phyloP scores from a whole-genome alignment of 441 rosid species.

The Bocquillonia castaneifolia region DNA sequence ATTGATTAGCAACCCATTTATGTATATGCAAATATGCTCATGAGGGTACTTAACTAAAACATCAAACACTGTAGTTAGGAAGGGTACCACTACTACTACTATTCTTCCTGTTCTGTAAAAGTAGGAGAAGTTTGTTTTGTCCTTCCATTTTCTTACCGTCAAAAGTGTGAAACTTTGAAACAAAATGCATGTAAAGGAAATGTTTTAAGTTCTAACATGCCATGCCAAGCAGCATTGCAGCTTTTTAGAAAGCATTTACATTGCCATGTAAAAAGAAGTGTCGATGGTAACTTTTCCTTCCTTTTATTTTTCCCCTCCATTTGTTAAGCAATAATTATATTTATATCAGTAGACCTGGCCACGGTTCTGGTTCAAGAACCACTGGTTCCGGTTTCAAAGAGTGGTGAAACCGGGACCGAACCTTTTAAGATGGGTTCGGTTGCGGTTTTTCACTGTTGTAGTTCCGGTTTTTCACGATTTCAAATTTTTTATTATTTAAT shows the following conservation, averaged over 20 bases:
- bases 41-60: constrained; percentile 10
- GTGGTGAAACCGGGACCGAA: too few relatives aligned
- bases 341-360: too few relatives aligned
- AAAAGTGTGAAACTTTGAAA: constrained; percentile 11
- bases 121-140: constrained; percentile 12
- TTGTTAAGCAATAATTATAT: too few relatives aligned
- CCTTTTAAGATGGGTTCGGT: too few relatives aligned
- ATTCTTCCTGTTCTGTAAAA: background rate
- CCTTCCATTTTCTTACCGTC: constrained; percentile 10
- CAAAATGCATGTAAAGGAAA: constrained; percentile 18
- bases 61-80: constrained; percentile 11
- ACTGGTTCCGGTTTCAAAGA: too few relatives aligned
- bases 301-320: background rate
- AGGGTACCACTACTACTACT: background rate
- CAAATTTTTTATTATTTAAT: too few relatives aligned
- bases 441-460: too few relatives aligned
- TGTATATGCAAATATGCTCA: too few relatives aligned
- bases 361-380: too few relatives aligned
- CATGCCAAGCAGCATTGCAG: constrained; percentile 18
- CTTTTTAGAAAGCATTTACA: constrained; percentile 15
- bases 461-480: too few relatives aligned
- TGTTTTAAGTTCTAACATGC: constrained; percentile 18
- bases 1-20: too few relatives aligned
- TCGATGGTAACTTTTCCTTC: background rate
- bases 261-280: constrained; percentile 17